Percentiles rank a stretch among this genome's conserved stretches.
Evolutionary conservation across 805 yeast species (phyloP).

Genomic region (Wickerhamomyces canadensis): DNA sequence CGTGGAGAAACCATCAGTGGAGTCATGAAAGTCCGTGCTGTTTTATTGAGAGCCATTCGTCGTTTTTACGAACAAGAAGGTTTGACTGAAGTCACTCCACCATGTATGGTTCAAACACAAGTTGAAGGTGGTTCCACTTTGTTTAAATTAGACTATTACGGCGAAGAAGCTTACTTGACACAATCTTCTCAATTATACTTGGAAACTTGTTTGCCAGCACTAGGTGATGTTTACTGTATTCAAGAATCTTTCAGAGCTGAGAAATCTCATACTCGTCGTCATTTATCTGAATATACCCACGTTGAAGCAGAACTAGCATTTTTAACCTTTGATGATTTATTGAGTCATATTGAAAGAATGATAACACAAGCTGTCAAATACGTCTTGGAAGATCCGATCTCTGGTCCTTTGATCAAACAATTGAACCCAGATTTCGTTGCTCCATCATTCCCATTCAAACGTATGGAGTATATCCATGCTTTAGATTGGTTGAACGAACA

Average conservation of each 20-base stretch:
- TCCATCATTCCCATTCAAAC: conserved; percentile 81
- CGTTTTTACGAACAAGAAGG: conserved; percentile 70
- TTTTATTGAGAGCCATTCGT: conserved; percentile 68
- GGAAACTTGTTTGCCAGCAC: conserved; percentile 92
- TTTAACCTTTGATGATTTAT: conserved; percentile 78
- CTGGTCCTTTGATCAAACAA: conserved; percentile 85
- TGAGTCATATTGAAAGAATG: conserved; percentile 78
- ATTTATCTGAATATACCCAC: conserved; percentile 93
- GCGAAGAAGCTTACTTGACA: conserved; percentile 93
- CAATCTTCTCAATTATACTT: conserved; percentile 95
- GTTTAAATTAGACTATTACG: conserved; percentile 90
- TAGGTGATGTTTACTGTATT: conserved; percentile 95
- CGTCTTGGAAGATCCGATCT: conserved; percentile 83
- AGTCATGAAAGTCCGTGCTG: conserved; percentile 92
- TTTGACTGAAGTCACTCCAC: conserved; percentile 91
- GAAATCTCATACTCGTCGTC: conserved; percentile 98
- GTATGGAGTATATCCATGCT: conserved; percentile 89
- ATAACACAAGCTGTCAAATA: conserved; percentile 64
- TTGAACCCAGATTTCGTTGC: conserved; percentile 87
- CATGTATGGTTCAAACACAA: conserved; percentile 99
- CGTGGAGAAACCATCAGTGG: conserved; percentile 94
- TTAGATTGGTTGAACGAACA: conserved; percentile 95
- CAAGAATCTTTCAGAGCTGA: conserved; percentile 99
- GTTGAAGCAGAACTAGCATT: conserved; percentile 93
- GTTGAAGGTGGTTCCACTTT: conserved; percentile 99